Evolutionary conservation across 495 filamentous ascomycete genomes (phyloP).

Genomic region (Trichoderma reesei): DNA sequence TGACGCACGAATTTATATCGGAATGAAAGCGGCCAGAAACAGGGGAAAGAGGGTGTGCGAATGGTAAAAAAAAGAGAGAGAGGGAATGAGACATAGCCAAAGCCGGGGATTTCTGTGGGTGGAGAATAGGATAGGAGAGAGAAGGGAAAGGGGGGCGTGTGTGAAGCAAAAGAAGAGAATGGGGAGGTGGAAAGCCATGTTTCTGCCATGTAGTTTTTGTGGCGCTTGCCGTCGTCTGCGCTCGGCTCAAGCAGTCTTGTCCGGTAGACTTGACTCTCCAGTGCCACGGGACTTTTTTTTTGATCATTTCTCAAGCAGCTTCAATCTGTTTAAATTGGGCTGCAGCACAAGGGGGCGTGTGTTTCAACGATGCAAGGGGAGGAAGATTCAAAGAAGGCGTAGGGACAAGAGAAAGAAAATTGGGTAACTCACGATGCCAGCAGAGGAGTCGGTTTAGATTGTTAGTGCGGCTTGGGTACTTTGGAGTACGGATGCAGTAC

Average conservation of each 20-base stretch:
- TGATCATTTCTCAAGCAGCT: background rate
- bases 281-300: background rate
- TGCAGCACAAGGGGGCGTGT: background rate
- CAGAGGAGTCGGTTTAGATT: background rate
- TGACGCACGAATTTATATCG: slow-evolving; percentile 6
- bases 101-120: background rate
- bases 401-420: background rate
- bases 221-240: slow-evolving; percentile 1
- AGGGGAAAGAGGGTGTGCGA: background rate
- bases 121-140: background rate
- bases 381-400: background rate
- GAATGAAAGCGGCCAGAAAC: background rate
- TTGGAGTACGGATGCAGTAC: too few species aligned
- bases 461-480: background rate
- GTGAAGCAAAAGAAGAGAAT: background rate
- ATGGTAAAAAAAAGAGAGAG: background rate
- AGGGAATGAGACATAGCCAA: background rate
- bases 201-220: background rate
- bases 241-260: background rate
- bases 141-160: background rate
- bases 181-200: background rate
- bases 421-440: background rate
- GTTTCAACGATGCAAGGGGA: background rate
- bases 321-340: background rate
- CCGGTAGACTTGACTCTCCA: too few species aligned